Conservation (phyloP, 2,329 filamentous ascomycete species). For the Fusarium sp. region DNA sequence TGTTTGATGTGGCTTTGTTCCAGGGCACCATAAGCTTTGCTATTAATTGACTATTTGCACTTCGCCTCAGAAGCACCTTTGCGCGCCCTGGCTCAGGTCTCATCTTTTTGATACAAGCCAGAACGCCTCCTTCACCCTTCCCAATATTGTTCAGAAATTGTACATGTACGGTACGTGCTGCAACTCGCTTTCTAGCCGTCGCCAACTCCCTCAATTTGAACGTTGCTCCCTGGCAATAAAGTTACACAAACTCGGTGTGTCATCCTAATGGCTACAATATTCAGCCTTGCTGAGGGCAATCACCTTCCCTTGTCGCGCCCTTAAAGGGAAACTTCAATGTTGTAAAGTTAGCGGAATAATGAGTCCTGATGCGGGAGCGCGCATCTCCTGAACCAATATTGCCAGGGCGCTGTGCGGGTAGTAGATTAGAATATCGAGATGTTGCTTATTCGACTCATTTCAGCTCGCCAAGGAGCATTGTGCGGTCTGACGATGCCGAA, state of each 20-base stretch:
- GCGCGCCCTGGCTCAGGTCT: constrained; percentile 34
- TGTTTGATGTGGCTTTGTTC: constrained; percentile 31
- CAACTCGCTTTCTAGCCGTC: constrained; percentile 24
- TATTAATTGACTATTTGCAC: constrained; percentile 35
- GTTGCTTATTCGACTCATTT: constrained; percentile 63
- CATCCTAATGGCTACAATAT: constrained; percentile 4
- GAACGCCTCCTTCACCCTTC: constrained; percentile 39
- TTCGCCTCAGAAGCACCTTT: constrained; percentile 12
- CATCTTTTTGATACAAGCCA: constrained; percentile 36
- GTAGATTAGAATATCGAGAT: constrained; percentile 28
- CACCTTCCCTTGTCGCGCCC: neutral
- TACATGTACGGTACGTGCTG: constrained; percentile 20
- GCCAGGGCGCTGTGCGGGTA: constrained; percentile 6
- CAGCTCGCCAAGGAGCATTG: constrained; percentile 85
- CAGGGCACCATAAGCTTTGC: constrained; percentile 19
- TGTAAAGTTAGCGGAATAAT: neutral
- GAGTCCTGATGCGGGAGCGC: constrained; percentile 3
- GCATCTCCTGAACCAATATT: constrained; percentile 11
- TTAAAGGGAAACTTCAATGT: neutral
- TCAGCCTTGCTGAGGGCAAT: constrained; percentile 3
- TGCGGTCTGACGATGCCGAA: constrained; percentile 90
- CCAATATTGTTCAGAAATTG: constrained; percentile 29
- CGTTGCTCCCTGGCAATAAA: constrained; percentile 29
- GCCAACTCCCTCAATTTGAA: constrained; percentile 17
- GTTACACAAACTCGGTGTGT: constrained; percentile 14